Evolutionary conservation across 768 basidiomycete genomes (phyloP).

Genomic region (Kondoa malvinella): DNA sequence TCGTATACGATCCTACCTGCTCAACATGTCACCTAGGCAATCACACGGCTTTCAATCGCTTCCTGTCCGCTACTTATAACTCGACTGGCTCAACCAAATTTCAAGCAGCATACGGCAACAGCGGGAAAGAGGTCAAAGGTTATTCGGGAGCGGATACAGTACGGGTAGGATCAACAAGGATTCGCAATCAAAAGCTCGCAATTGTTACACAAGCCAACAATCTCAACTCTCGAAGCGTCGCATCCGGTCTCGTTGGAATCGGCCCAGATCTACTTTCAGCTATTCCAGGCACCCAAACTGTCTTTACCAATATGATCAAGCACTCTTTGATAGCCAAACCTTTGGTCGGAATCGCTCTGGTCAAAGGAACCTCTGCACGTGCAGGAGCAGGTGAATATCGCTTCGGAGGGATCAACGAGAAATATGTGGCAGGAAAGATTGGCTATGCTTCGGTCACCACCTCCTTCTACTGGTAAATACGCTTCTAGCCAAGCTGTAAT

Average conservation of each 20-base stretch:
- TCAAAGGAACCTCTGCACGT: background rate
- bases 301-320: background rate
- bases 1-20: conserved; percentile 5
- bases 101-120: background rate
- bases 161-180: background rate
- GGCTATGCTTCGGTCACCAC: background rate
- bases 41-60: background rate
- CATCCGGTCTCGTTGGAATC: conserved; percentile 3
- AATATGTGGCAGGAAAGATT: background rate
- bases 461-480: conserved; percentile 2
- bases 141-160: background rate
- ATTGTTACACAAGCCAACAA: background rate
- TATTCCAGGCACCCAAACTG: background rate
- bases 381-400: background rate
- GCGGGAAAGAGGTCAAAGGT: background rate
- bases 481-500: background rate
- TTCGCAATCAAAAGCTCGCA: background rate
- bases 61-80: background rate
- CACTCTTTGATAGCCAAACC: background rate
- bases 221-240: background rate
- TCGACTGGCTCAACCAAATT: background rate
- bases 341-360: conserved; percentile 1
- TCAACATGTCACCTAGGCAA: background rate
- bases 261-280: background rate
- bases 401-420: background rate